These are phyloP conservation scores for Hypoxylon sp. DNA, from an alignment of 2,329 filamentous ascomycete genomes.

Conservation along the genomic window DNA sequence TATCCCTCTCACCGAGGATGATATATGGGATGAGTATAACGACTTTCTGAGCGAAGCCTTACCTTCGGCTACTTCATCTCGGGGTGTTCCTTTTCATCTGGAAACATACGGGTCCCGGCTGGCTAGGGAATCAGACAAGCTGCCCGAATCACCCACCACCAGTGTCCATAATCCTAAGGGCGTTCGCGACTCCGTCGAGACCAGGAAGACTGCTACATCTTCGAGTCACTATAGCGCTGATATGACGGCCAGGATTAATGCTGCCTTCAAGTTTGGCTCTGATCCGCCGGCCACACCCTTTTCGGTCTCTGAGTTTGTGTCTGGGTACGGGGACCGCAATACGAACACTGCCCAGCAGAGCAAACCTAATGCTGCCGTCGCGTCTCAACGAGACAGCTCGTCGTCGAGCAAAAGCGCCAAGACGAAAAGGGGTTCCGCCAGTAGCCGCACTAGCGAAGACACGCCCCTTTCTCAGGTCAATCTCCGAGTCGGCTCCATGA, in stretches of 20 bases:
- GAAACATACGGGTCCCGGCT: slow-evolving; percentile 56
- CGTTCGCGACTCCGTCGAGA: slow-evolving; percentile 46
- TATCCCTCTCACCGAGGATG: slow-evolving; percentile 77
- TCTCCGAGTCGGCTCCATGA: slow-evolving; percentile 80
- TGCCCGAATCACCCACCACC: slow-evolving; percentile 59
- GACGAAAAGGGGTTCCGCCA: slow-evolving; percentile 51
- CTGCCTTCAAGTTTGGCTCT: slow-evolving; percentile 53
- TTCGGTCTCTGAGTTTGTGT: slow-evolving; percentile 53
- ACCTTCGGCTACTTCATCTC: slow-evolving; percentile 63
- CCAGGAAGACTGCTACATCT: slow-evolving; percentile 47
- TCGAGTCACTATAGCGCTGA: slow-evolving; percentile 64
- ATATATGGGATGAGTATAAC: slow-evolving; percentile 94
- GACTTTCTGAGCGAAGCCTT: slow-evolving; percentile 78
- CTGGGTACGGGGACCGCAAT: slow-evolving; percentile 51
- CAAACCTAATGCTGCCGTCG: slow-evolving; percentile 19
- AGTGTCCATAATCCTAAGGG: slow-evolving; percentile 41
- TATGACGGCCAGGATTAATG: slow-evolving; percentile 61
- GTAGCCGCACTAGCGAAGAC: slow-evolving; percentile 60
- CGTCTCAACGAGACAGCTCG: slow-evolving; percentile 42
- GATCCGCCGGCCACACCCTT: slow-evolving; percentile 55
- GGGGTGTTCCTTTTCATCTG: slow-evolving; percentile 63
- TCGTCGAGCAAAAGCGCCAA: slow-evolving; percentile 46
- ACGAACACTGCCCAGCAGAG: slow-evolving; percentile 38
- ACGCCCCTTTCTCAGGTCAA: slow-evolving; percentile 76
- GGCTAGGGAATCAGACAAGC: slow-evolving; percentile 46